Evolutionary conservation across 192 early-diverging fungal genomes (phyloP).

Genomic region (Endogone sp.): DNA sequence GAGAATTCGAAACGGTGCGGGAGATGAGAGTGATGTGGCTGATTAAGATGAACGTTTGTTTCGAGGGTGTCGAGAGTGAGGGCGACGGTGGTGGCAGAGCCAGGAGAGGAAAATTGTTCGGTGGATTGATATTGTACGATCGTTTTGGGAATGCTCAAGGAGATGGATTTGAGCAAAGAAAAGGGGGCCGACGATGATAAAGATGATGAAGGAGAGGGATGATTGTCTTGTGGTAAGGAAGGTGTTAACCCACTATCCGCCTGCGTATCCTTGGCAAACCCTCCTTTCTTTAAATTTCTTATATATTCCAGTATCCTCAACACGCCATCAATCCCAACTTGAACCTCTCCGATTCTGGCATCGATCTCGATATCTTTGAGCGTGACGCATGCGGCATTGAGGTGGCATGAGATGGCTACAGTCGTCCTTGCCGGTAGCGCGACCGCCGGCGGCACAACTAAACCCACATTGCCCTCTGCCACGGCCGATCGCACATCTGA

Average conservation of each 20-base stretch:
- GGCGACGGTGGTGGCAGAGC: background rate
- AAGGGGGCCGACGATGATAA: background rate
- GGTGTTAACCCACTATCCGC: too few species aligned
- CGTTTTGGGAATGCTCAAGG: background rate
- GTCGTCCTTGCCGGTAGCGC: conserved; percentile 13
- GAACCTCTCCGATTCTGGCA: conserved; percentile 6
- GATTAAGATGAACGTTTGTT: background rate
- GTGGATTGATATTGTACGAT: background rate
- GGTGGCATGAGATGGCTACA: conserved; percentile 28
- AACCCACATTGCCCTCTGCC: background rate
- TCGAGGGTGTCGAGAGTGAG: background rate
- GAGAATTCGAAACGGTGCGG: background rate
- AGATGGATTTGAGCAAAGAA: background rate
- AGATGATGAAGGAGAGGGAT: background rate
- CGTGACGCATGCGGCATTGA: conserved; percentile 34
- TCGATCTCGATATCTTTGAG: conserved; percentile 28
- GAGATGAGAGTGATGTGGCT: background rate
- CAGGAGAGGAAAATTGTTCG: background rate
- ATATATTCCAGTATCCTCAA: conserved; percentile 9
- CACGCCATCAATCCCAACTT: conserved; percentile 14
- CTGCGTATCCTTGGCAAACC: background rate
- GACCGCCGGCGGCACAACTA: conserved; percentile 1
- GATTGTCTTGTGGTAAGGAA: background rate
- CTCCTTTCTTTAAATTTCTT: conserved; percentile 1
- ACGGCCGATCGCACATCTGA: background rate